These are phyloP conservation scores for Cercospora sp. DNA, from an alignment of 2,329 filamentous ascomycete genomes.

Conservation along the genomic window DNA sequence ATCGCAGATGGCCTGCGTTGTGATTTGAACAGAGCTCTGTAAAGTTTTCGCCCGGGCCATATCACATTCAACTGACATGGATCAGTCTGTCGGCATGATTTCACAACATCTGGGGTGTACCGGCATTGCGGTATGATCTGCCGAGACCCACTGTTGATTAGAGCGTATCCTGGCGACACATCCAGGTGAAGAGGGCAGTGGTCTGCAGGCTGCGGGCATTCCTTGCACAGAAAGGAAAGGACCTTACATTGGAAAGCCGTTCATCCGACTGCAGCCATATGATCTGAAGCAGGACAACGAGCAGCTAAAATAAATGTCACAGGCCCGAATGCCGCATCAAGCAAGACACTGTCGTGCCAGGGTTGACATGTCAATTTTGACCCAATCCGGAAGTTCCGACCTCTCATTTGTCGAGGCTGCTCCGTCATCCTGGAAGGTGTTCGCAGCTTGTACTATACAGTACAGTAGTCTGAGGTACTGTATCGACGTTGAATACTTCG, in stretches of 20 bases:
- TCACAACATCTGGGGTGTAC: background rate
- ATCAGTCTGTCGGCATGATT: background rate
- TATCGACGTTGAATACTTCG: background rate
- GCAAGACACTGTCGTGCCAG: background rate
- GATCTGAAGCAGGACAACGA: background rate
- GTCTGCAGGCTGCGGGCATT: background rate
- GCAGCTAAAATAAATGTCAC: background rate
- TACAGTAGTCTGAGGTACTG: background rate
- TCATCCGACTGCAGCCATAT: background rate
- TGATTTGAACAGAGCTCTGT: background rate
- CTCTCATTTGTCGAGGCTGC: background rate
- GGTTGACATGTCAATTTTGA: background rate
- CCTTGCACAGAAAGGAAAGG: background rate
- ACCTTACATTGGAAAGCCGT: background rate
- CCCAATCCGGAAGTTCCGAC: background rate
- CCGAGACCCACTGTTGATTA: background rate
- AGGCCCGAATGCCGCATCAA: background rate
- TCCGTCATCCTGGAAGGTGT: background rate
- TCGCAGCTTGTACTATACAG: background rate
- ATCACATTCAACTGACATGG: background rate
- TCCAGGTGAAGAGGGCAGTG: background rate
- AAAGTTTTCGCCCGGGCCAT: background rate
- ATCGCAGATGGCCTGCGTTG: background rate
- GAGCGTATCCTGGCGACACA: background rate
- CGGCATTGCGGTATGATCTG: background rate